Percentiles rank a stretch among this genome's conserved stretches.
phyloP scores from a whole-genome alignment of 805 yeast species.

The Yarrowia phangngaensis region DNA sequence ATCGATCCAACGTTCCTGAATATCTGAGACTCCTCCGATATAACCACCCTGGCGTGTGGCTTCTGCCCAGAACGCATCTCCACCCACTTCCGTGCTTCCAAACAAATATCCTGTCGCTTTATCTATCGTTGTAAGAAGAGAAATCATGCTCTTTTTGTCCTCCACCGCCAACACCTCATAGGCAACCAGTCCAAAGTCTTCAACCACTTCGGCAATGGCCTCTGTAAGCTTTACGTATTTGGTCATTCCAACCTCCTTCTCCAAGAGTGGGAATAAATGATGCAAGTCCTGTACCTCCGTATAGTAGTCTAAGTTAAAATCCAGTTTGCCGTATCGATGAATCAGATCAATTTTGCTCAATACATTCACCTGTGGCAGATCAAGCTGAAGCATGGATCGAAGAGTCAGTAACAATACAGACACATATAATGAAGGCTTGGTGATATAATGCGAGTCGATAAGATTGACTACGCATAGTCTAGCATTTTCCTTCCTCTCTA shows the following conservation, averaged over 20 bases:
- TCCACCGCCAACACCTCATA: slow-evolving; percentile 89
- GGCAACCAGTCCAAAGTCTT: slow-evolving; percentile 80
- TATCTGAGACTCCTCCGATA: slow-evolving; percentile 53
- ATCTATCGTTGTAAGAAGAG: slow-evolving; percentile 70
- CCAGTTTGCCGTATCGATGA: slow-evolving; percentile 66
- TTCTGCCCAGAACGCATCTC: slow-evolving; percentile 98
- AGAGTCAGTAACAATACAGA: slow-evolving; percentile 75
- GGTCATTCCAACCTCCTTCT: slow-evolving; percentile 65
- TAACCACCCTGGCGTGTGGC: slow-evolving; percentile 73
- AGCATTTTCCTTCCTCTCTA: slow-evolving; percentile 62
- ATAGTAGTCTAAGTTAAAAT: slow-evolving; percentile 78
- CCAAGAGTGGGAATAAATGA: slow-evolving; percentile 62
- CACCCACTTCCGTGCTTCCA: slow-evolving; percentile 91
- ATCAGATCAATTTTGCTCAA: slow-evolving; percentile 85
- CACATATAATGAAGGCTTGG: slow-evolving; percentile 84
- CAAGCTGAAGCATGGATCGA: slow-evolving; percentile 88
- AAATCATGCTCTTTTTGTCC: slow-evolving; percentile 88
- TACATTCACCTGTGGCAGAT: slow-evolving; percentile 89
- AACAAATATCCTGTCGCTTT: slow-evolving; percentile 90
- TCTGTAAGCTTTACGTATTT: slow-evolving; percentile 66
- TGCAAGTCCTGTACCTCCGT: slow-evolving; percentile 86
- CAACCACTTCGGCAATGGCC: slow-evolving; percentile 74
- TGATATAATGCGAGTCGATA: slow-evolving; percentile 75
- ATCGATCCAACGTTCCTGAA: slow-evolving; percentile 95
- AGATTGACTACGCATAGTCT: slow-evolving; percentile 72